These are phyloP conservation scores for Endoconidiophora laricicola DNA, from an alignment of 2,329 filamentous ascomycete genomes.

Conservation along the genomic window DNA sequence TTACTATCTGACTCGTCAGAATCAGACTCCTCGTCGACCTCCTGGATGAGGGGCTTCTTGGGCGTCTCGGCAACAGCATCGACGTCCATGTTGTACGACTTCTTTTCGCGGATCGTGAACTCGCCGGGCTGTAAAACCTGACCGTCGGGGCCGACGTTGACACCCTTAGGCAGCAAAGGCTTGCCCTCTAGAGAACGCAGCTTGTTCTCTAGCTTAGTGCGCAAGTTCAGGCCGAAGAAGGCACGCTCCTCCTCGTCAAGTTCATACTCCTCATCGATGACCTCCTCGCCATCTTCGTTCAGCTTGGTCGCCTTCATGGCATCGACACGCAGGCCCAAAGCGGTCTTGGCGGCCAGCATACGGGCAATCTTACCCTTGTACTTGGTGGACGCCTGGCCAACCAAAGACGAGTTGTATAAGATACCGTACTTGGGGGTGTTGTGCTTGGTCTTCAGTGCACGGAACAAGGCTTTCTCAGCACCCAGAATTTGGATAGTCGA, in stretches of 20 bases:
- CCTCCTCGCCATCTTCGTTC: constrained; percentile 46
- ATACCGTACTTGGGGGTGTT: constrained; percentile 97
- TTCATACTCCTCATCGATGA: constrained; percentile 42
- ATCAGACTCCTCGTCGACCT: constrained; percentile 25
- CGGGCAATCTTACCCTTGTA: constrained; percentile 99
- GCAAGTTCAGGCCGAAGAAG: constrained; percentile 56
- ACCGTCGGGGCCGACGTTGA: constrained; percentile 59
- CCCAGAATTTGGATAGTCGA: constrained; percentile 96
- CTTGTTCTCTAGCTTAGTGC: constrained; percentile 58
- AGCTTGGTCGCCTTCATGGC: constrained; percentile 54
- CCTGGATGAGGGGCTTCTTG: constrained; percentile 31
- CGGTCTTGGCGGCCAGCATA: constrained; percentile 86
- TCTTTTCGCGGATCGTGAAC: constrained; percentile 80
- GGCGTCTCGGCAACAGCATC: constrained; percentile 51
- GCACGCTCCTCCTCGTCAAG: constrained; percentile 80
- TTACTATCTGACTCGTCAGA: constrained; percentile 21
- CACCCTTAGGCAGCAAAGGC: constrained; percentile 61
- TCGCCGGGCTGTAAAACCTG: constrained; percentile 49
- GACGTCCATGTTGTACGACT: constrained; percentile 88
- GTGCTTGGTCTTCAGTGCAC: constrained; percentile 96
- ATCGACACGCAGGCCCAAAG: constrained; percentile 84
- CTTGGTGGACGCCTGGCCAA: constrained; percentile 90
- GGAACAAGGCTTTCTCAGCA: constrained; percentile 96
- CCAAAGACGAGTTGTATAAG: constrained; percentile 81
- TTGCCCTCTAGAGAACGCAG: constrained; percentile 76